These are phyloP conservation scores for Fusarium veterinarium DNA, from an alignment of 2,329 filamentous ascomycete genomes.

Conservation along the genomic window DNA sequence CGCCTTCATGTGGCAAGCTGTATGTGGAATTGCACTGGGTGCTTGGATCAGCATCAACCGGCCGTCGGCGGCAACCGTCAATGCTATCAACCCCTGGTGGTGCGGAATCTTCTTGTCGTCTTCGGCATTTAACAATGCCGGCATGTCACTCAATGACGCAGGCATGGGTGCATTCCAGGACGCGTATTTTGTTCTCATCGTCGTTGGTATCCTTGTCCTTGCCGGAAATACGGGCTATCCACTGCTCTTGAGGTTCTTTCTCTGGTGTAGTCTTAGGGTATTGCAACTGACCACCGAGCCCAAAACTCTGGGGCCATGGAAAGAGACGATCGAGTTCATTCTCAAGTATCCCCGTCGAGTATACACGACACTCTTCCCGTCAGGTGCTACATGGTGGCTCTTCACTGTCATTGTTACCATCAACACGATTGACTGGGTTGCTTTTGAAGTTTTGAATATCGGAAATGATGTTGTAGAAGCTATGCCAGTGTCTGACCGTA, in stretches of 20 bases:
- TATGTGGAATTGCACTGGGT: slow-evolving; percentile 69
- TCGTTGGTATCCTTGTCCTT: slow-evolving; percentile 68
- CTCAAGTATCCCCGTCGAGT: slow-evolving; percentile 67
- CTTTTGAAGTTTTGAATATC: slow-evolving; percentile 74
- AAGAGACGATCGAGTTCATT: slow-evolving; percentile 65
- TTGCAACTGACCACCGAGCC: slow-evolving; percentile 54
- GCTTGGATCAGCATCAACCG: slow-evolving; percentile 69
- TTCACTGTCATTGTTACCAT: slow-evolving; percentile 69
- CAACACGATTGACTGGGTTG: slow-evolving; percentile 72
- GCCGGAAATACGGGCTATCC: slow-evolving; percentile 76
- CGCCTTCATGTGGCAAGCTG: slow-evolving; percentile 67
- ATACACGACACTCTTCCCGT: slow-evolving; percentile 73
- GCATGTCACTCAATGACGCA: slow-evolving; percentile 74
- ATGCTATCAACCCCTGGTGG: slow-evolving; percentile 76
- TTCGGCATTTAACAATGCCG: slow-evolving; percentile 78
- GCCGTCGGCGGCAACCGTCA: slow-evolving; percentile 59
- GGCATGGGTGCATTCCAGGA: slow-evolving; percentile 73
- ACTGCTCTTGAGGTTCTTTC: slow-evolving; percentile 68
- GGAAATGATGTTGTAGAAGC: slow-evolving; percentile 66
- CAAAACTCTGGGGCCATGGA: slow-evolving; percentile 53
- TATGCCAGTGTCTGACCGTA: slow-evolving; percentile 64
- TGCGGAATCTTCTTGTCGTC: slow-evolving; percentile 74
- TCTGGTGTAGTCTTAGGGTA: slow-evolving; percentile 64
- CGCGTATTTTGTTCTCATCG: slow-evolving; percentile 61
- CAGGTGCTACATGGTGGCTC: slow-evolving; percentile 73